These are phyloP conservation scores for Paulownia fortunei DNA, from an alignment of 257 asterid species.

Conservation along the genomic window DNA sequence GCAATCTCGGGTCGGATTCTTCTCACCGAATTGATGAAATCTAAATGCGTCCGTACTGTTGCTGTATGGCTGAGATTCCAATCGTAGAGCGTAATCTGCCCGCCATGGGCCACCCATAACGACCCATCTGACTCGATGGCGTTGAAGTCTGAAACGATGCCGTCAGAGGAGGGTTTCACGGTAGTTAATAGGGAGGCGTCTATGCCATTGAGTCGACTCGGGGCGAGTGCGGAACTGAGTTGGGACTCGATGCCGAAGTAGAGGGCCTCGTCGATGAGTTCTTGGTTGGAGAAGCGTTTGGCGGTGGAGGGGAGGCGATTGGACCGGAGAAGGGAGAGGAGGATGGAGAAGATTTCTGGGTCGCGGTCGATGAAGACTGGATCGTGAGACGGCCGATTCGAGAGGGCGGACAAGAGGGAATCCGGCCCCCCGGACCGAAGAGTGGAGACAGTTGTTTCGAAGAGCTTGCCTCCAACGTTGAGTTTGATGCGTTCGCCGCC, in stretches of 20 bases:
- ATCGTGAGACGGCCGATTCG: constrained; percentile 58
- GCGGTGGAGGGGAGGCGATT: constrained; percentile 89
- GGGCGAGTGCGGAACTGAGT: constrained; percentile 78
- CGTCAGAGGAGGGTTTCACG: constrained; percentile 68
- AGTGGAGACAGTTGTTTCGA: constrained; percentile 86
- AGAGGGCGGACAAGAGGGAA: constrained; percentile 69
- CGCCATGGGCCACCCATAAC: constrained; percentile 88
- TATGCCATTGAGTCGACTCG: constrained; percentile 63
- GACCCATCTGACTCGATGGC: constrained; percentile 83
- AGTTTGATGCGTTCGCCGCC: constrained; percentile 75
- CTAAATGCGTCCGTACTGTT: constrained; percentile 82
- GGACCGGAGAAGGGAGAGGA: constrained; percentile 91
- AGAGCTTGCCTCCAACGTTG: constrained; percentile 95
- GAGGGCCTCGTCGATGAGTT: constrained; percentile 80
- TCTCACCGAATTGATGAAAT: constrained; percentile 55
- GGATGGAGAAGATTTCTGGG: constrained; percentile 84
- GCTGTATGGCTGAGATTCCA: constrained; percentile 75
- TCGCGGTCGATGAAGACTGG: constrained; percentile 95
- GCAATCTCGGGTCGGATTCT: constrained; percentile 58
- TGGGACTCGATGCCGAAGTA: constrained; percentile 88
- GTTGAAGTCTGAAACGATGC: constrained; percentile 73
- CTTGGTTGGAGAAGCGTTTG: constrained; percentile 75
- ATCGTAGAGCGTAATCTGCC: constrained; percentile 87
- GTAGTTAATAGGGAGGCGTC: constrained; percentile 64
- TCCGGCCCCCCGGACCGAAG: constrained; percentile 88